phyloP scores from a whole-genome alignment of 2,329 filamentous ascomycete genomes.

The Fusarium tjaetaba region DNA sequence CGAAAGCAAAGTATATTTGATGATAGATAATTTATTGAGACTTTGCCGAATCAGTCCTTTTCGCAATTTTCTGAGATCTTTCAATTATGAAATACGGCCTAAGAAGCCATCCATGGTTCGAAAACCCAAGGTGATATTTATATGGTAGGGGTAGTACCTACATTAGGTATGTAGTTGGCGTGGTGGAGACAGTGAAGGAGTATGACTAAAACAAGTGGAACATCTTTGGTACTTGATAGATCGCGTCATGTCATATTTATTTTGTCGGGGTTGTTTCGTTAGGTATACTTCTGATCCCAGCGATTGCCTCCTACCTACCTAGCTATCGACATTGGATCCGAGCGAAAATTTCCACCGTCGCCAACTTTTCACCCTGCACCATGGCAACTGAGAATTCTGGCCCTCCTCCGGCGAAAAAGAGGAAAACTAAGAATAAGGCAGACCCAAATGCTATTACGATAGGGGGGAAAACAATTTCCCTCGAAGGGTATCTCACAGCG shows the following conservation, averaged over 20 bases:
- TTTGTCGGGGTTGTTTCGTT: not conserved
- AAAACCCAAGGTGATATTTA: not conserved
- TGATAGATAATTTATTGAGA: not conserved
- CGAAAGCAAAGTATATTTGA: not conserved
- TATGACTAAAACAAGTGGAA: not conserved
- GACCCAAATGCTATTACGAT: constrained; percentile 55
- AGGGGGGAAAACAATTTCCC: constrained; percentile 59
- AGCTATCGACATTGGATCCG: not conserved
- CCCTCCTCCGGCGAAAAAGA: constrained; percentile 50
- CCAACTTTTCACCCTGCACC: not conserved
- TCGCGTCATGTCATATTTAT: not conserved
- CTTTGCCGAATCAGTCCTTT: not conserved
- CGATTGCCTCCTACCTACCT: not conserved
- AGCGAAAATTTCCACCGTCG: not conserved
- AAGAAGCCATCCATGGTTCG: not conserved
- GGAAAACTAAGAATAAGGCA: constrained; percentile 50
- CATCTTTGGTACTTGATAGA: not conserved
- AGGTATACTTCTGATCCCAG: not conserved
- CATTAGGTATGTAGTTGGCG: not conserved
- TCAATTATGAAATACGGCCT: not conserved
- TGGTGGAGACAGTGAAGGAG: not conserved
- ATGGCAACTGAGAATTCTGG: constrained; percentile 42
- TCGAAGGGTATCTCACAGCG: constrained; percentile 60
- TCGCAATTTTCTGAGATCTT: not conserved
- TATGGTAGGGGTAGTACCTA: no score